Evolutionary conservation across 148 eudicot genomes (phyloP), one percentile per base, ranked within the genome.

Genomic region (Silene uniflora): DNA sequence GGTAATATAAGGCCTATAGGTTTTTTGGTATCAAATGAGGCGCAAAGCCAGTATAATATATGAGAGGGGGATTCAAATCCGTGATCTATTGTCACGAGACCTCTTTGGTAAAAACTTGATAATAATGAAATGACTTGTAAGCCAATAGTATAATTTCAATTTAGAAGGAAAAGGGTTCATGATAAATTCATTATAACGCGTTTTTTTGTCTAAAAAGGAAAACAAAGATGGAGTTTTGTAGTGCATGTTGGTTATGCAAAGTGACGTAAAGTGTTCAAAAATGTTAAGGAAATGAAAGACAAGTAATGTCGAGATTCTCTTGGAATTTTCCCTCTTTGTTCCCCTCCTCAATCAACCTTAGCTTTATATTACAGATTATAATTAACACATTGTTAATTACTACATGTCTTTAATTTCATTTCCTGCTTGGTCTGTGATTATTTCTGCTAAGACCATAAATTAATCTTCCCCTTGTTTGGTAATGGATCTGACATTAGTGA

Each of bases 231-330:
- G 55, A 10, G 55, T 12, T 52, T 52, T 52, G 56, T 11, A 52
- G 56, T 10, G 22, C 49, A 66, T 66, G 69, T 66, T 66, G 19
- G 24, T 61, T 32, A 10, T 32, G 69, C 69, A 66, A 10, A 32
- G 47, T 66, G 69, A 66, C 69, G 69, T 66, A 66, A 66, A 66
- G 35, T 66, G 69, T 19, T 19, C 49, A 66, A 66, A 61, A 18
- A 18, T 66, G 69, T 35, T 17, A 18, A 18, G 23, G n/a, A 66
- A n/a, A 32, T 32, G 21, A 66, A 66, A 66, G 69, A 66, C 69
- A 66, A 66, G 17, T 6, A 0, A 5, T 66, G 69, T 66, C 21
- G 22, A 32, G 69, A 66, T 66, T 66, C 13, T 66, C 69, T 66
- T 66, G 69, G 69, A 66, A 35, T 35, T 35, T 18, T 66, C 69